These are phyloP conservation scores for Paecilomyces sp. DNA, from an alignment of 2,329 filamentous ascomycete genomes.

Conservation along the genomic window DNA sequence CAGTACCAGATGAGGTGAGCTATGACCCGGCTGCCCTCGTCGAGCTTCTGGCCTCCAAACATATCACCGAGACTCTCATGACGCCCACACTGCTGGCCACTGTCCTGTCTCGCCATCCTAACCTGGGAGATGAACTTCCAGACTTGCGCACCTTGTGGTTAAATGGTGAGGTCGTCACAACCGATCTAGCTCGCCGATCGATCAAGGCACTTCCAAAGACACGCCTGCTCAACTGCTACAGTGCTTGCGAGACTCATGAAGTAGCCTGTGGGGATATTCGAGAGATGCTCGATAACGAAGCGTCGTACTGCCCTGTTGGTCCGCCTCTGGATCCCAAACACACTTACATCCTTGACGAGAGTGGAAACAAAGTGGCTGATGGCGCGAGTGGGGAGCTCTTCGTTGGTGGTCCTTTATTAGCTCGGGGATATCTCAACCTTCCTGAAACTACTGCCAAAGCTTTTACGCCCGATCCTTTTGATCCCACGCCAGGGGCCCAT, in stretches of 20 bases:
- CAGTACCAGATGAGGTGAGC: constrained; percentile 67
- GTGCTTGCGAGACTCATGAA: constrained; percentile 75
- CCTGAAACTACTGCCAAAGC: constrained; percentile 68
- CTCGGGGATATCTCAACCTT: constrained; percentile 71
- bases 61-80: constrained; percentile 75
- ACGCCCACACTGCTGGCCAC: constrained; percentile 72
- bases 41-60: constrained; percentile 58
- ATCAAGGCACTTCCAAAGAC: constrained; percentile 61
- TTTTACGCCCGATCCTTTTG: constrained; percentile 62
- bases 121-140: constrained; percentile 57
- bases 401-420: constrained; percentile 65
- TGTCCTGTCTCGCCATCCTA: constrained; percentile 61
- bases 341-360: constrained; percentile 66
- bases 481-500: constrained; percentile 50
- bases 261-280: constrained; percentile 69
- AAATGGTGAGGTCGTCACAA: constrained; percentile 76
- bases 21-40: constrained; percentile 71
- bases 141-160: constrained; percentile 67
- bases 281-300: constrained; percentile 58
- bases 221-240: constrained; percentile 72
- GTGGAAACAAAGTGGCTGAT: constrained; percentile 54
- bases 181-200: constrained; percentile 64
- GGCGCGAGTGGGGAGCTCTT: constrained; percentile 67
- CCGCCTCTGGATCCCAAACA: constrained; percentile 60
- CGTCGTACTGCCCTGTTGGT: constrained; percentile 66